These are phyloP conservation scores for Aechmea fasciata DNA, from an alignment of 176 grass and related monocot species.

Conservation along the genomic window DNA sequence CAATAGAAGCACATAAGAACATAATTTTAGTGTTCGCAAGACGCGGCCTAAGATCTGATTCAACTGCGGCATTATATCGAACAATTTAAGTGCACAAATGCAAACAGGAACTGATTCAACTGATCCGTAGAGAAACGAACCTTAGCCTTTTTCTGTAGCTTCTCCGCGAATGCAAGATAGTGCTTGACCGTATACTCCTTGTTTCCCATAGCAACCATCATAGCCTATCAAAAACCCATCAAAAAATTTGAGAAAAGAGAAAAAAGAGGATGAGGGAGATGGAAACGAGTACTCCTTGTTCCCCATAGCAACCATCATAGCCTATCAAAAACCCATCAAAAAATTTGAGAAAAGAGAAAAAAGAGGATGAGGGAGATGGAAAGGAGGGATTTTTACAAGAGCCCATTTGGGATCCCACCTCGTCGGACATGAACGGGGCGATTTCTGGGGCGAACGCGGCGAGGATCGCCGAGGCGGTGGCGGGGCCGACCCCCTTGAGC, in stretches of 20 bases:
- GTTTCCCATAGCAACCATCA: constrained; percentile 65
- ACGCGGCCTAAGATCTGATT: too few species aligned
- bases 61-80: constrained; percentile 9
- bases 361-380: neutral
- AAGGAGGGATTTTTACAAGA: neutral
- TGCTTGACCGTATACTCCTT: constrained; percentile 94
- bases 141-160: constrained; percentile 67
- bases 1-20: neutral
- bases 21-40: neutral
- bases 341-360: neutral
- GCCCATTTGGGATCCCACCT: constrained; percentile 29
- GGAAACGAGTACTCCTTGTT: constrained; percentile 27
- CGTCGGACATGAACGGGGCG: constrained; percentile 80
- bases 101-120: neutral
- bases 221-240: constrained; percentile 32
- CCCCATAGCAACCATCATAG: constrained; percentile 31
- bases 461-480: constrained; percentile 70
- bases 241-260: neutral
- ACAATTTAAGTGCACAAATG: constrained; percentile 3
- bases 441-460: constrained; percentile 61
- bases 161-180: constrained; percentile 71
- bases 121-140: constrained; percentile 18
- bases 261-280: neutral
- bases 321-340: constrained; percentile 25
- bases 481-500: constrained; percentile 69